Evolutionary conservation across 306 rosid genomes (phyloP).

Genomic region (Parietaria judaica): DNA sequence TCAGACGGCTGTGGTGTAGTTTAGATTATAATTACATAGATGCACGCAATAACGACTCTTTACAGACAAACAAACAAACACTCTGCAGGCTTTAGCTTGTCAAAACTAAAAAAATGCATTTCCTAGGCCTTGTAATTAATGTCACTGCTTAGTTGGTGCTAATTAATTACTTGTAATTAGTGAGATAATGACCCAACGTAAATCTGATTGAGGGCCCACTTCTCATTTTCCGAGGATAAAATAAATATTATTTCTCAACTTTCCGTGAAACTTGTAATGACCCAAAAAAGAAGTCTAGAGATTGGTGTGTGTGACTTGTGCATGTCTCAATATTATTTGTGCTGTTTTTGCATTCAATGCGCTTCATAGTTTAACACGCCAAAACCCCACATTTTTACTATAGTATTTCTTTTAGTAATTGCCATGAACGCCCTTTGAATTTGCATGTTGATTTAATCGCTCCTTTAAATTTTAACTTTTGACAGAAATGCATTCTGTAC

Average conservation of each 20-base stretch:
- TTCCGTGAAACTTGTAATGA: conserved; percentile 18
- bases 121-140: conserved; percentile 19
- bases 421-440: neutral
- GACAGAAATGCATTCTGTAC: neutral
- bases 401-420: conserved; percentile 15
- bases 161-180: conserved; percentile 23
- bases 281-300: conserved; percentile 7
- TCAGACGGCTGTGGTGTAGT: conserved; percentile 9
- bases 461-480: neutral
- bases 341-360: conserved; percentile 34
- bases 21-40: neutral
- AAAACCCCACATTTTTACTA: conserved; percentile 24
- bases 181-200: conserved; percentile 43
- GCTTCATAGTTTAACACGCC: conserved; percentile 18
- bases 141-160: neutral
- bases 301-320: conserved; percentile 8
- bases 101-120: conserved; percentile 31
- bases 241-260: neutral
- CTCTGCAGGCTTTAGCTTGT: conserved; percentile 40
- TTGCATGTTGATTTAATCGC: neutral
- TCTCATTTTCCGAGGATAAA: conserved; percentile 39
- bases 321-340: conserved; percentile 11
- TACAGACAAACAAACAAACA: conserved; percentile 48
- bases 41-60: neutral
- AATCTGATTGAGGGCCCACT: conserved; percentile 8